Percentiles rank a stretch among this genome's conserved stretches.
These are phyloP conservation scores for Bipolaris sorokiniana DNA, from an alignment of 2,329 filamentous ascomycete species.

Conservation along the genomic window DNA sequence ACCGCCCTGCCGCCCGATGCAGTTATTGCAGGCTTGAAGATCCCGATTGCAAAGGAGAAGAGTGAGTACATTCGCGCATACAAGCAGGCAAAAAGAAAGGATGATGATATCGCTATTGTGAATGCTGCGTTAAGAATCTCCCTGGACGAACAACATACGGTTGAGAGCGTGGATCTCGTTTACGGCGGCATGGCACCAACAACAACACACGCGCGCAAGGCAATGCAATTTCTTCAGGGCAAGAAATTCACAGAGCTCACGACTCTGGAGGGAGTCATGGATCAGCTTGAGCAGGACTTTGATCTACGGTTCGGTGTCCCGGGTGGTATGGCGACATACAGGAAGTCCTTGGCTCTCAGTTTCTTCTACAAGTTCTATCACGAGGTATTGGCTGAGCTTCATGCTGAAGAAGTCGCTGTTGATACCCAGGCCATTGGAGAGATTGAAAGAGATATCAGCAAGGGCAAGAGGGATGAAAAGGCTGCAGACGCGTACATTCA, in stretches of 20 bases:
- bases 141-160: slow-evolving; percentile 70
- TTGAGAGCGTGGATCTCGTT: slow-evolving; percentile 78
- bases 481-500: slow-evolving; percentile 79
- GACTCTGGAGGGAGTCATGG: slow-evolving; percentile 89
- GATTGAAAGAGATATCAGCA: slow-evolving; percentile 83
- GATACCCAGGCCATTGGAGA: slow-evolving; percentile 81
- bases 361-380: slow-evolving; percentile 99
- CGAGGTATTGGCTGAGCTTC: slow-evolving; percentile 73
- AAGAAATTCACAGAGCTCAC: slow-evolving; percentile 80
- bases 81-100: slow-evolving; percentile 96
- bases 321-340: slow-evolving; percentile 96
- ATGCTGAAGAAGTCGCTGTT: slow-evolving; percentile 57
- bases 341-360: slow-evolving; percentile 85
- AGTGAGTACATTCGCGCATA: slow-evolving; percentile 88
- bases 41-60: slow-evolving; percentile 75
- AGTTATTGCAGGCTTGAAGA: slow-evolving; percentile 84
- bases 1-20: slow-evolving; percentile 83
- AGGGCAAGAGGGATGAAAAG: slow-evolving; percentile 76
- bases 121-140: slow-evolving; percentile 82
- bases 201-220: slow-evolving; percentile 83
- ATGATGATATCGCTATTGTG: slow-evolving; percentile 98
- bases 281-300: slow-evolving; percentile 86
- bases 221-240: slow-evolving; percentile 75
- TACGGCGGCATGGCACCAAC: slow-evolving; percentile 96
- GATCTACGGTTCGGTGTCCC: slow-evolving; percentile 88